phyloP scores from a whole-genome alignment of 2,329 filamentous ascomycete species.

The Pseudogymnoascus sp. region DNA sequence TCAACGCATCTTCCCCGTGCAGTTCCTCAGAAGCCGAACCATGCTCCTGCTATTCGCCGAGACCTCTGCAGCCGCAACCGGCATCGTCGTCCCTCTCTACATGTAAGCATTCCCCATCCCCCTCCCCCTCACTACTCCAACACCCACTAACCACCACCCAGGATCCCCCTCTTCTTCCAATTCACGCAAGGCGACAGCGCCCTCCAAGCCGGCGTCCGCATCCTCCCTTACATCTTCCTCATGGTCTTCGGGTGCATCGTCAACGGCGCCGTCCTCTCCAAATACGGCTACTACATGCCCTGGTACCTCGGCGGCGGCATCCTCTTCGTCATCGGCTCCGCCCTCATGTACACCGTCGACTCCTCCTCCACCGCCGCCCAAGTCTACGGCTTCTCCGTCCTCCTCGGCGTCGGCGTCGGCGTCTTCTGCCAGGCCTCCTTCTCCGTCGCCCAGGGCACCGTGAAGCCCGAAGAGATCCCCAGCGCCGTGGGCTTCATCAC shows the following conservation, averaged over 20 bases:
- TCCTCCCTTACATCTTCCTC: slow-evolving; percentile 30
- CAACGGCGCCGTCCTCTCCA: slow-evolving; percentile 27
- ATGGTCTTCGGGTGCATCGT: slow-evolving; percentile 28
- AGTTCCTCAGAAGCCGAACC: slow-evolving; percentile 29
- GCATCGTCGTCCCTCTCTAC: slow-evolving; percentile 17
- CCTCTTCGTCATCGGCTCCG: slow-evolving; percentile 28
- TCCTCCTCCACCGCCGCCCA: slow-evolving; percentile 11
- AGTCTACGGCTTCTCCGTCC: slow-evolving; percentile 23
- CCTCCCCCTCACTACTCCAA: slow-evolving; percentile 14
- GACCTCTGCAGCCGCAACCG: slow-evolving; percentile 22
- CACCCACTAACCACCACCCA: slow-evolving; percentile 37
- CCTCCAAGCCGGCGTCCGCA: slow-evolving; percentile 34
- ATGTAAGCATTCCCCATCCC: background rate
- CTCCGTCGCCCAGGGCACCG: slow-evolving; percentile 31
- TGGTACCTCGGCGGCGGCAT: slow-evolving; percentile 31
- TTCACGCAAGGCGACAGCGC: slow-evolving; percentile 40
- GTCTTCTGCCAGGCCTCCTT: slow-evolving; percentile 30
- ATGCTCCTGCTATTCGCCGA: slow-evolving; percentile 31
- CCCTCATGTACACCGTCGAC: slow-evolving; percentile 22
- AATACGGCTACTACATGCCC: slow-evolving; percentile 31
- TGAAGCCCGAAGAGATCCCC: slow-evolving; percentile 24
- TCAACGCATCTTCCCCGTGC: slow-evolving; percentile 23
- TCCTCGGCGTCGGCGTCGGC: slow-evolving; percentile 27
- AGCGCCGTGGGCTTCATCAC: slow-evolving; percentile 33
- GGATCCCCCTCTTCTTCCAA: slow-evolving; percentile 42